Base-by-base conservation (phyloP, 2,329 filamentous ascomycete genomes). In the Paraphoma chrysanthemicola region DNA sequence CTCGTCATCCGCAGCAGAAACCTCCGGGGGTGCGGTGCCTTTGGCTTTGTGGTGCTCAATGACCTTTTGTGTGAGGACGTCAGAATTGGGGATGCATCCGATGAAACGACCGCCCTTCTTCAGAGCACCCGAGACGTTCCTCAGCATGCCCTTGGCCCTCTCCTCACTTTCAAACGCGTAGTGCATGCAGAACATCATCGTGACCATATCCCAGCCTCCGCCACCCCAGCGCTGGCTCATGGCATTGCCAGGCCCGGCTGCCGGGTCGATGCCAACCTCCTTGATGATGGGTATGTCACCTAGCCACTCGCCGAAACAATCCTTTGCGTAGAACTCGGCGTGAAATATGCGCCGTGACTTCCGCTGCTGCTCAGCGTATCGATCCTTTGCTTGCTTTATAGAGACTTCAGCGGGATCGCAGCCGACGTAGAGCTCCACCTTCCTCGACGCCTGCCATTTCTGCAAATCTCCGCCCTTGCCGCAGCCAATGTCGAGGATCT, bases 111-210 rank as follows among this genome's bases (percentile, higher is more conserved):
- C 95, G 23, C 95, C 95, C 74, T 98, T 97, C 77, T 94, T 97
- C 69, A 99, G 78, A 2, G 91, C 86, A 1, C 93, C 91, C 0
- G 95, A 90, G 3, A 99, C 94, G 71, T 99, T 99, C 69, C 88
- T 86, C 53, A 99, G 84, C 95, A 99, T 98, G 60, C 87, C 91
- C 44, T 92, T 87, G 2, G 94, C 92, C 77, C 97, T 96, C 46
- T 87, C 86, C 76, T 99, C 94, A 50, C 84, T 92, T 80, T 98
- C 95, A 67, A 98, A 99, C 6, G 95, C 93, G 76, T 99, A 99
- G 79, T 99, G 95, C 88, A 99, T 95, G 70, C 93, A 96, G 77
- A 99, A 99, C 95, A 99, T 99, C 87, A 97, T 97, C 72, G 90
- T 93, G 61, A 99, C 94, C 42, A 98, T 91, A 74, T 99, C 95